Conservation (phyloP, 192 early-diverging fungal genomes). For the Linnemannia schmuckeri region DNA sequence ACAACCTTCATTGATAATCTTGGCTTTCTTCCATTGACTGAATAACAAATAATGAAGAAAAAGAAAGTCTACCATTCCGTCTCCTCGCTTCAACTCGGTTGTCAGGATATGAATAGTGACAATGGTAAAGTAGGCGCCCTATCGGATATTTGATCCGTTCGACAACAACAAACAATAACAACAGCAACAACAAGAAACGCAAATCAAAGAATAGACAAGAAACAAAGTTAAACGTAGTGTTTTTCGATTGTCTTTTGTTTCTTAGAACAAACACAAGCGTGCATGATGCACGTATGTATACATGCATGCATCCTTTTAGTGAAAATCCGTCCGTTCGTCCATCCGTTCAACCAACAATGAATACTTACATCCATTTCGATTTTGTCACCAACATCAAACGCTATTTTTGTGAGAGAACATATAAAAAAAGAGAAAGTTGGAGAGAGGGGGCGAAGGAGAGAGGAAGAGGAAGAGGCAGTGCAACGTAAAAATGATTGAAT, state of each 20-base stretch:
- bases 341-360: not conserved
- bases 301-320: too few relatives aligned
- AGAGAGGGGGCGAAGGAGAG: too few relatives aligned
- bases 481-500: not conserved
- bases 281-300: not conserved
- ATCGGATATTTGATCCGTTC: not conserved
- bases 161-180: not conserved
- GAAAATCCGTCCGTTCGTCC: too few relatives aligned
- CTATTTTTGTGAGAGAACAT: not conserved
- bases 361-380: slow-evolving; percentile 31
- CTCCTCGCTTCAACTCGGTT: slow-evolving; percentile 43
- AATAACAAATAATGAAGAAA: not conserved
- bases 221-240: not conserved
- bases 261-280: not conserved
- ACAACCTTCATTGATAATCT: not conserved
- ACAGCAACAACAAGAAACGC: not conserved
- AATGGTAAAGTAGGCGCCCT: slow-evolving; percentile 38
- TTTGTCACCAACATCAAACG: slow-evolving; percentile 44
- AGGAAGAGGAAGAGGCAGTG: not conserved
- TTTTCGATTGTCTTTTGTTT: not conserved
- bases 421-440: too few relatives aligned
- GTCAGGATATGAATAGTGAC: slow-evolving; percentile 42
- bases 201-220: not conserved
- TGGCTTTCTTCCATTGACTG: not conserved
- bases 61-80: slow-evolving; percentile 33